A percentile compares a stretch with the other conserved stretches of the same genome.
These are phyloP conservation scores for Stentor roeselii DNA, from an alignment of 73 alveolate species.

Conservation along the genomic window DNA sequence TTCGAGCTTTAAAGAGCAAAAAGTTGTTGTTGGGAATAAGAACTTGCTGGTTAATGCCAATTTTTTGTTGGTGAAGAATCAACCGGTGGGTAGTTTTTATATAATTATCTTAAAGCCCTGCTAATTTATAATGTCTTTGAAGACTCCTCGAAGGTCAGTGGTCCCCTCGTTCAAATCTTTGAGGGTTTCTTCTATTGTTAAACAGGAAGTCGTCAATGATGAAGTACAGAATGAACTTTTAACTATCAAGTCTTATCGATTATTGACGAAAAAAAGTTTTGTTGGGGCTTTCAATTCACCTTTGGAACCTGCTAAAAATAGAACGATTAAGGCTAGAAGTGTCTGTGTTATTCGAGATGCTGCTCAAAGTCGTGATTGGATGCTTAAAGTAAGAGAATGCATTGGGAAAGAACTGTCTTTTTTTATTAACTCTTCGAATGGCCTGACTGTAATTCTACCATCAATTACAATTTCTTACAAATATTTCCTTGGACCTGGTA, in stretches of 20 bases:
- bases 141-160: no score
- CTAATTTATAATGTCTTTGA: no score
- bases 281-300: no score
- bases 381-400: not conserved
- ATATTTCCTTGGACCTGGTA: conserved; percentile 71
- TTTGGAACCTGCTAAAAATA: no score
- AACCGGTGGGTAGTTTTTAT: not conserved
- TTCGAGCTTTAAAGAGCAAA: not conserved
- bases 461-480: conserved; percentile 31
- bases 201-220: no score
- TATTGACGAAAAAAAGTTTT: no score
- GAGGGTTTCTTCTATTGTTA: no score
- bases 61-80: no score
- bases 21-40: not conserved
- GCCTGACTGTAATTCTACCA: not conserved
- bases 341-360: conserved; percentile 10
- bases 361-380: not conserved
- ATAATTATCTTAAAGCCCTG: not conserved
- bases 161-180: no score
- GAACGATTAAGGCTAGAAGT: no score
- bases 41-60: not conserved
- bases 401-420: not conserved
- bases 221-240: no score
- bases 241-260: no score
- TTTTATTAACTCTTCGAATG: not conserved